Evolutionary conservation across 2,329 filamentous ascomycete species (phyloP), one percentile per base, ranked within the genome.

Genomic region (Paramyrothecium sp.): DNA sequence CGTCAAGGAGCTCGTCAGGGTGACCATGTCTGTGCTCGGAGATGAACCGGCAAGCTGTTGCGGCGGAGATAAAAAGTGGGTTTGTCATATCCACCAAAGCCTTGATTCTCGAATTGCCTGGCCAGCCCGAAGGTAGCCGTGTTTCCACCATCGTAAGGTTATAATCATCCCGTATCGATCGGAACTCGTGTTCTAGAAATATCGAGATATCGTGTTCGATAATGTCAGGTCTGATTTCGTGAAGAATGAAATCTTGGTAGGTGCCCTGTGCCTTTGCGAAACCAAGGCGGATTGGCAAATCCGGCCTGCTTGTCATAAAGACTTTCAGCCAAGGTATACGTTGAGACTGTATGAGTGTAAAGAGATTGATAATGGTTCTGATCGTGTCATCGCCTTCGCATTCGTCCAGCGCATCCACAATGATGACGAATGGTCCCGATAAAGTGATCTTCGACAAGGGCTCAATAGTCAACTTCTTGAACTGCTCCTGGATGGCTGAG

Each of bases 251-350:
- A 48, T 65, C 26, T 16, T 61, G 47, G 48, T 65, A 57, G 1
- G 17, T 48, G 22, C 63, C 65, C 5, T 61, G 23, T 23, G 72
- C 65, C 10, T 59, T n/a, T 0, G 54, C 53, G 51, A 79, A 78
- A 1, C 68, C 68, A 30, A 69, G 58, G 1, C 70, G 69, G 54
- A 75, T 69, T 2, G 67, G 67, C 7, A 72, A 56, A 50, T 78
- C 72, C 0, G 75, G 76, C 44, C 77, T 67, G 58, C 75, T 79
- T 0, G 76, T 78, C 3, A 78, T 26, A 51, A 78, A 76, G 2
- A 73, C 55, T 53, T 65, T 69, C 23, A 76, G 22, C 17, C 50
- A 46, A 38, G 12, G 66, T 47, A 58, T 71, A 58, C 34, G 60
- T 30, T 52, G 19, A 4, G 30, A 13, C 3, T 33, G n/a, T 67